Conservation (phyloP, 208 protist species). For the Spongospora subterranea region DNA sequence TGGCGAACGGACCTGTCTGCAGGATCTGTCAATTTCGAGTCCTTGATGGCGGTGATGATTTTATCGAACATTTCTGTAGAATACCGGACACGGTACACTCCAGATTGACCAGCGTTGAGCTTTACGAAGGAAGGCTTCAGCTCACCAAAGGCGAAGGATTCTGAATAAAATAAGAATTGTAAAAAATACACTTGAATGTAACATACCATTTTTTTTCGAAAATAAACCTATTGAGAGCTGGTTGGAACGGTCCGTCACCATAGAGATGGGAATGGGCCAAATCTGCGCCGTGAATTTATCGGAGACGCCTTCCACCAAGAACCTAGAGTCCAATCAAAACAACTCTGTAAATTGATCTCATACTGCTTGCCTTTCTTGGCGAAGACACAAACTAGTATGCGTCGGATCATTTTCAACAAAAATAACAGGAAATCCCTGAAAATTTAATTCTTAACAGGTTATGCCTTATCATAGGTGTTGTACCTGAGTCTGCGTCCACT, state of each 20-base stretch:
- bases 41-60: not conserved
- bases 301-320: not conserved
- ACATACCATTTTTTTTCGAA: not conserved
- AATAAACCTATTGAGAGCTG: not conserved
- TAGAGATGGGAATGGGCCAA: constrained; percentile 12
- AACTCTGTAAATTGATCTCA: not conserved
- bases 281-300: not conserved
- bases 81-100: constrained; percentile 16
- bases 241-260: not conserved
- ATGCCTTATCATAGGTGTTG: not conserved
- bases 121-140: not conserved
- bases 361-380: not conserved
- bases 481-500: constrained; percentile 36
- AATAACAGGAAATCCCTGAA: constrained; percentile 35
- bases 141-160: not conserved
- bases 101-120: constrained; percentile 13
- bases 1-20: not conserved
- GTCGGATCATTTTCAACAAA: not conserved
- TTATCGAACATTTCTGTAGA: not conserved
- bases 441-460: not conserved
- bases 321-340: not conserved
- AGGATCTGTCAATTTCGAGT: not conserved
- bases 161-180: not conserved
- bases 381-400: not conserved
- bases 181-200: not conserved